These are phyloP conservation scores for Xylaria sp. DNA, from an alignment of 495 filamentous ascomycete genomes.

Conservation along the genomic window DNA sequence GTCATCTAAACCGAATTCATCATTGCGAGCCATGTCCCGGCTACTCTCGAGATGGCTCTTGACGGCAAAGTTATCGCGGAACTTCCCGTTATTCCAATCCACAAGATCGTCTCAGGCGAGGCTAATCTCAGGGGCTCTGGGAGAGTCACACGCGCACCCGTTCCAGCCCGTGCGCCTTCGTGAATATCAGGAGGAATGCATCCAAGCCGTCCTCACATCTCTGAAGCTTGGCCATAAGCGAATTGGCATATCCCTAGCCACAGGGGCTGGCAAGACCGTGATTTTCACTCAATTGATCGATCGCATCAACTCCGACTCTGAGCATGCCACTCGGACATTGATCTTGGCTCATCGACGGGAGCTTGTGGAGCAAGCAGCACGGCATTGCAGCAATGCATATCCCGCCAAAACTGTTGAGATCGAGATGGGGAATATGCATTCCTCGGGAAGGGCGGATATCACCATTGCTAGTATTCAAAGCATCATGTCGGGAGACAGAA, in stretches of 20 bases:
- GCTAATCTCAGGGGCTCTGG: conserved; percentile 30
- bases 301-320: conserved; percentile 66
- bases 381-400: conserved; percentile 81
- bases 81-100: conserved; percentile 14
- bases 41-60: conserved; percentile 34
- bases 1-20: neutral
- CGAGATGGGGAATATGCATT: conserved; percentile 81
- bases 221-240: conserved; percentile 77
- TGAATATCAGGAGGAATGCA: conserved; percentile 86
- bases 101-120: conserved; percentile 20
- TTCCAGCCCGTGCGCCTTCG: conserved; percentile 63
- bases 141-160: neutral
- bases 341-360: conserved; percentile 93
- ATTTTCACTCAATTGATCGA: conserved; percentile 96
- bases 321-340: conserved; percentile 74
- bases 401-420: conserved; percentile 81
- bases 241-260: conserved; percentile 88
- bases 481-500: conserved; percentile 73
- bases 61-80: conserved; percentile 19
- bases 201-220: conserved; percentile 79
- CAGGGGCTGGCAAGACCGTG: conserved; percentile 93
- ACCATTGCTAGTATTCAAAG: conserved; percentile 91
- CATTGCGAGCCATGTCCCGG: conserved; percentile 34
- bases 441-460: conserved; percentile 84
- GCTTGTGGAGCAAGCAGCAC: conserved; percentile 92